phyloP scores from a whole-genome alignment of 768 basidiomycete species.

The Pisolithus orientalis region DNA sequence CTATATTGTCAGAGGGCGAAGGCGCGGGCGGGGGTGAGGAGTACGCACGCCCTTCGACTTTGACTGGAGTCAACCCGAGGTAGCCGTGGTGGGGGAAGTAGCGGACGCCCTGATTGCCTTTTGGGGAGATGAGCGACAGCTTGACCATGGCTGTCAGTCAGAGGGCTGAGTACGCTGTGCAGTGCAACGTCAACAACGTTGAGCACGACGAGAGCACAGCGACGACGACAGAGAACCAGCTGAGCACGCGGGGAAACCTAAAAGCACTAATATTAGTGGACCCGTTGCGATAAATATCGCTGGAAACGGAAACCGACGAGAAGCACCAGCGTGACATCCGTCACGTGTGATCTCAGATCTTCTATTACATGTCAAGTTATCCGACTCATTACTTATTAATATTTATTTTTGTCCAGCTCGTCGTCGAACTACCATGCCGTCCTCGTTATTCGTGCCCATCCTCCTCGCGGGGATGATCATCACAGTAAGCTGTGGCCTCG shows the following conservation, averaged over 20 bases:
- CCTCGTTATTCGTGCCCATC: constrained; percentile 62
- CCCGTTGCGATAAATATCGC: constrained; percentile 29
- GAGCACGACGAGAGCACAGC: constrained; percentile 7
- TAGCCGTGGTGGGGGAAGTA: constrained; percentile 74
- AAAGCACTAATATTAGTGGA: constrained; percentile 23
- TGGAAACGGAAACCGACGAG: constrained; percentile 24
- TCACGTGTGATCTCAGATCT: constrained; percentile 23
- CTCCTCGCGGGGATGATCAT: constrained; percentile 92
- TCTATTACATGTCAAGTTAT: neutral
- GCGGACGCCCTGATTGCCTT: constrained; percentile 63
- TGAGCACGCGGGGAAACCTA: constrained; percentile 17
- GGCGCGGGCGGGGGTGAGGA: constrained; percentile 3
- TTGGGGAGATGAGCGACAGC: constrained; percentile 57
- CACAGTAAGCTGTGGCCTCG: constrained; percentile 43
- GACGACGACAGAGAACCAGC: constrained; percentile 13
- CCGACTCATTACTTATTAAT: too few species aligned
- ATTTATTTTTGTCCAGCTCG: constrained; percentile 9
- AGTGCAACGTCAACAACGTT: constrained; percentile 3
- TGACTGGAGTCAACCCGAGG: constrained; percentile 75
- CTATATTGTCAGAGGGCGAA: constrained; percentile 3
- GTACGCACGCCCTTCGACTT: constrained; percentile 65
- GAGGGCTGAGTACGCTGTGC: constrained; percentile 11
- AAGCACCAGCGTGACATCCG: constrained; percentile 20
- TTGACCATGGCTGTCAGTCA: constrained; percentile 50
- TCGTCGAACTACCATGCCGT: constrained; percentile 44